Base-by-base conservation (phyloP, 495 filamentous ascomycete species). In the Podospora pseudoanserina region DNA sequence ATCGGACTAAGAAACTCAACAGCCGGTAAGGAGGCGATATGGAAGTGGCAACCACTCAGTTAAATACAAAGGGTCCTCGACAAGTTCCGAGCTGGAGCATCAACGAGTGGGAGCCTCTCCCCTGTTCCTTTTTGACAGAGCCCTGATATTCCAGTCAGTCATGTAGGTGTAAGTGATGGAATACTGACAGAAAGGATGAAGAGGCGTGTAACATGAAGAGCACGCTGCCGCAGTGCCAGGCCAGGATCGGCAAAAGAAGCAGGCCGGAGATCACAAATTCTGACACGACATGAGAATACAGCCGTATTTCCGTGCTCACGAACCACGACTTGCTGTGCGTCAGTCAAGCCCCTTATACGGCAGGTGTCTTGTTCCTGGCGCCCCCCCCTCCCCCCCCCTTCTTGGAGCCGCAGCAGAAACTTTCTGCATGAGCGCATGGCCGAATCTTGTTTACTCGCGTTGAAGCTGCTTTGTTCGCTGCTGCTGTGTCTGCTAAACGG, bases 371-470 rank as follows among this genome's bases (percentile, higher is more conserved):
- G 23, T 7, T 61, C 20, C 26, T 5, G 6, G 27, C 16, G 30
- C 20, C 20, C 20, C 20, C 20, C 59, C 5, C 0, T 27, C 20
- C 20, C 20, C 20, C 20, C 20, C 20, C 59, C 5, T 0, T 27
- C 59, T 26, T 32, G 20, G 59, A 61, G 30, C 26, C 32, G 55
- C 27, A 65, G 39, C 54, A 34, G n/a, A 27, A 62, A 49, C 39
- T 49, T 5, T 5, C 39, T 49, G 66, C 57, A 55, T 68, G 58
- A 53, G 44, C 57, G 66, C 69, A 71, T 65, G 62, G 27, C 18
- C 64, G 57, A 68, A 67, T 71, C 57, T 63, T 67, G 69, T 56
- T 59, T 63, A 28, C 64, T 30, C 60, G 70, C 67, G 65, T 20
- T 39, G 57, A 39, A 18, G 55, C 53, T 23, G 30, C 27, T 61